phyloP scores from a whole-genome alignment of 1,284 basidiomycete species.

The Rhodotorula sp. region DNA sequence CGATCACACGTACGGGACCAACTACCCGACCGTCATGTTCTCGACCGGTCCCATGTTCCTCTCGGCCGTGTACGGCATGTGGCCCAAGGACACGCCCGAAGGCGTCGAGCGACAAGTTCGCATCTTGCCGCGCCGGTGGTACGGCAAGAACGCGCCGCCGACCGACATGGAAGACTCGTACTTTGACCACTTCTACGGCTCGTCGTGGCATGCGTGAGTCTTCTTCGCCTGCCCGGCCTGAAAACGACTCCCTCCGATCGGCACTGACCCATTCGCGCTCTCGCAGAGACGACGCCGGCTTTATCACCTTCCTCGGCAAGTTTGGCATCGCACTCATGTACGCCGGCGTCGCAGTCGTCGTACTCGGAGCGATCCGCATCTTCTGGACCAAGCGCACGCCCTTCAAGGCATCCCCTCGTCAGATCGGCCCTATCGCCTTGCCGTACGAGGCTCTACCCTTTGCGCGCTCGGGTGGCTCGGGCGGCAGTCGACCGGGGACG shows the following conservation, averaged over 20 bases:
- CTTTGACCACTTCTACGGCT: slow-evolving; percentile 93
- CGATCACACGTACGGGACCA: slow-evolving; percentile 86
- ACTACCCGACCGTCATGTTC: slow-evolving; percentile 99
- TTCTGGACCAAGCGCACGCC: slow-evolving; percentile 47
- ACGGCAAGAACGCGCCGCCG: slow-evolving; percentile 90
- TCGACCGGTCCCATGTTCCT: slow-evolving; percentile 82
- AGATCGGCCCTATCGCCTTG: slow-evolving; percentile 33
- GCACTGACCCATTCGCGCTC: background rate
- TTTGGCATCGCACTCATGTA: slow-evolving; percentile 86
- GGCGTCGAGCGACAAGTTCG: slow-evolving; percentile 61
- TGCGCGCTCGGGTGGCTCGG: slow-evolving; percentile 17
- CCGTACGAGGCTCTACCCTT: slow-evolving; percentile 32
- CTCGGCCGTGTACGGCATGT: slow-evolving; percentile 79
- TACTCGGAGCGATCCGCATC: slow-evolving; percentile 66
- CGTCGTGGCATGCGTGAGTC: slow-evolving; percentile 67
- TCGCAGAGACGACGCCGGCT: slow-evolving; percentile 86
- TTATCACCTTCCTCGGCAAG: slow-evolving; percentile 80
- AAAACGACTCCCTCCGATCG: background rate
- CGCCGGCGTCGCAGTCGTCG: slow-evolving; percentile 68
- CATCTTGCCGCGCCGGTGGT: slow-evolving; percentile 86
- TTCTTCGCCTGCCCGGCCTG: background rate
- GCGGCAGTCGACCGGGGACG: slow-evolving; percentile 5
- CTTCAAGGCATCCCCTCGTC: slow-evolving; percentile 23
- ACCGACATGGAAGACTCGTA: slow-evolving; percentile 84
- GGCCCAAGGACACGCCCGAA: slow-evolving; percentile 63